Evolutionary conservation across 23 red algal genomes (phyloP).

Genomic region (Gracilaria domingensis): DNA sequence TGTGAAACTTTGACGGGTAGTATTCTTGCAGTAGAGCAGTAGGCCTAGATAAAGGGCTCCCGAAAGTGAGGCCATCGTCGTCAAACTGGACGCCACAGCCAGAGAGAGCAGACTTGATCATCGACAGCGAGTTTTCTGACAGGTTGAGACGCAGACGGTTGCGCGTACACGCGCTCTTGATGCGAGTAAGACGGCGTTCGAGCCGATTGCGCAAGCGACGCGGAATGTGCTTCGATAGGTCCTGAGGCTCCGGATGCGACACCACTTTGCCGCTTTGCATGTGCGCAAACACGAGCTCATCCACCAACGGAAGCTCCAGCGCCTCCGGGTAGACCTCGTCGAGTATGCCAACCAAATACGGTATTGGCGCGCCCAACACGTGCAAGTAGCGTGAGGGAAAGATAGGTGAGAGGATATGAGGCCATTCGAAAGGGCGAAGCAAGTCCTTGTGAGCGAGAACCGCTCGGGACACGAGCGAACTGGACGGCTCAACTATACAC

Average conservation of each 20-base stretch:
- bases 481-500: constrained; percentile 35
- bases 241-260: background rate
- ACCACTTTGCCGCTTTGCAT: constrained; percentile 48
- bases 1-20: background rate
- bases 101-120: constrained; percentile 2
- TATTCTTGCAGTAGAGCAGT: background rate
- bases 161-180: constrained; percentile 43
- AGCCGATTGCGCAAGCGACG: constrained; percentile 37
- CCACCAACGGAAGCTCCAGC: constrained; percentile 19
- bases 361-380: constrained; percentile 48
- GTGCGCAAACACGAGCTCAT: constrained; percentile 48
- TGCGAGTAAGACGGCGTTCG: constrained; percentile 37
- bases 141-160: background rate
- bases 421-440: constrained; percentile 61
- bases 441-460: constrained; percentile 51
- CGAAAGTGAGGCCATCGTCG: background rate
- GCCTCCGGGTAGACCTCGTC: constrained; percentile 9
- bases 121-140: constrained; percentile 3
- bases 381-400: constrained; percentile 16
- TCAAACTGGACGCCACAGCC: constrained; percentile 2
- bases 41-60: background rate
- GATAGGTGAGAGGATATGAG: constrained; percentile 54
- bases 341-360: constrained; percentile 59
- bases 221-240: constrained; percentile 31
- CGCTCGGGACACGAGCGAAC: constrained; percentile 36